A percentile compares a stretch with the other conserved stretches of the same genome.
These are phyloP conservation scores for Trichosporon sp. DNA, from an alignment of 1,284 basidiomycete genomes.

Conservation along the genomic window DNA sequence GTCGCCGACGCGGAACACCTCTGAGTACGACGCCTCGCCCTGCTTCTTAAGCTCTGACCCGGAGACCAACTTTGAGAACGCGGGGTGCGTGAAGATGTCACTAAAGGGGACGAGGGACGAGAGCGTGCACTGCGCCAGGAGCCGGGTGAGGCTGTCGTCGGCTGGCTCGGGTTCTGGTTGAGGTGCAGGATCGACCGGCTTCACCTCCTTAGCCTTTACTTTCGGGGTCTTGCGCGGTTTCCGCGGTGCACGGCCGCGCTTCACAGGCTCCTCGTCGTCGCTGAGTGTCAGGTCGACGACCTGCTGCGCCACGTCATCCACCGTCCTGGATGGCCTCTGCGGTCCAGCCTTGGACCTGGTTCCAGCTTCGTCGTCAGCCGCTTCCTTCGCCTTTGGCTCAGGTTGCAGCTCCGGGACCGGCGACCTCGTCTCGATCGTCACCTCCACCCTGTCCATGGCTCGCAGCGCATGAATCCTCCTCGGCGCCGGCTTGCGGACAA, in stretches of 20 bases:
- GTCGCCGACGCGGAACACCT: slow-evolving; percentile 77
- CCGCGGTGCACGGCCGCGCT: background rate
- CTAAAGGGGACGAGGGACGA: slow-evolving; percentile 6
- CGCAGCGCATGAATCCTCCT: background rate
- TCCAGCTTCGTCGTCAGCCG: background rate
- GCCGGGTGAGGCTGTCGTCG: background rate
- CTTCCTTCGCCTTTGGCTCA: background rate
- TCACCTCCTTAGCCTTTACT: background rate
- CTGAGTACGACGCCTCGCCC: slow-evolving; percentile 93
- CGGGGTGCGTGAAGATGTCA: slow-evolving; percentile 11
- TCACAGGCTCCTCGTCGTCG: background rate
- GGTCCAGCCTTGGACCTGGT: background rate
- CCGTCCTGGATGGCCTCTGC: background rate
- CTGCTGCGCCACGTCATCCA: background rate
- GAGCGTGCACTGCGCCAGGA: background rate
- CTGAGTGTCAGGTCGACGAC: background rate
- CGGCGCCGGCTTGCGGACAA: background rate
- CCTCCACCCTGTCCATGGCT: background rate
- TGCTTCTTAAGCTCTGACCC: slow-evolving; percentile 62
- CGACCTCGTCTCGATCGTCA: background rate
- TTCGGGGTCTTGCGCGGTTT: background rate
- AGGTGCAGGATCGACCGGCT: background rate
- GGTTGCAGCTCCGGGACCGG: background rate
- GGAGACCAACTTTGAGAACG: slow-evolving; percentile 1
- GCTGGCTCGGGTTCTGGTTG: background rate